Evolutionary conservation across 306 rosid species (phyloP).

Genomic region (Cicer pinnatifidum): DNA sequence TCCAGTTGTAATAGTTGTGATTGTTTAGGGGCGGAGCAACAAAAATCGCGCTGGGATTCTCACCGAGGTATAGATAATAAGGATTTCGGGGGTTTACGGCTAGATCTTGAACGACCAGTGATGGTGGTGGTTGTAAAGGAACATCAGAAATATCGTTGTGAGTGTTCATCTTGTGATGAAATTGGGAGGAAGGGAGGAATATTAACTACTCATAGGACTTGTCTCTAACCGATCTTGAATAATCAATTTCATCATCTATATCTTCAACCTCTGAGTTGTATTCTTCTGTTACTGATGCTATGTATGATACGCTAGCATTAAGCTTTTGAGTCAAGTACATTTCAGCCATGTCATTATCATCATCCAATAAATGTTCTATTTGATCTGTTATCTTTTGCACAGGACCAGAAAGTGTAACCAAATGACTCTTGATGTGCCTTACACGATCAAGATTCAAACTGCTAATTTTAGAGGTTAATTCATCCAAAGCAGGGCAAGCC

Average conservation of each 20-base stretch:
- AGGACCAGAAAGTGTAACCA: slow-evolving; percentile 76
- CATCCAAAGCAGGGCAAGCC: slow-evolving; percentile 89
- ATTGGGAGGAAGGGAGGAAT: too few relatives aligned
- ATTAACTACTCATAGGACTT: too few relatives aligned
- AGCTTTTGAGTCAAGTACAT: slow-evolving; percentile 82
- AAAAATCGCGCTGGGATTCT: too few relatives aligned
- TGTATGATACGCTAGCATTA: slow-evolving; percentile 46
- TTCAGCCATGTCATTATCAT: slow-evolving; percentile 87
- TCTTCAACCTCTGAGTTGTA: slow-evolving; percentile 44
- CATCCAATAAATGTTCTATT: slow-evolving; percentile 76
- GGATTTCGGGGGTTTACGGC: too few relatives aligned
- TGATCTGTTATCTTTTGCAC: slow-evolving; percentile 56
- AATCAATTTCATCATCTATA: slow-evolving; percentile 42
- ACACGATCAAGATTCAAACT: slow-evolving; percentile 81
- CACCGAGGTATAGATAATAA: too few relatives aligned
- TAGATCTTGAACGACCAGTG: too few relatives aligned
- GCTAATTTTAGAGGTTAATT: slow-evolving; percentile 72
- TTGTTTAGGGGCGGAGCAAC: too few relatives aligned
- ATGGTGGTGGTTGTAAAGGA: too few relatives aligned
- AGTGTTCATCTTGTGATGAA: too few relatives aligned
- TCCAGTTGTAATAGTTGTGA: too few relatives aligned
- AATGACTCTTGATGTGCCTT: slow-evolving; percentile 80
- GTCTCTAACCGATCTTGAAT: too few relatives aligned
- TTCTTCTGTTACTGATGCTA: slow-evolving; percentile 36
- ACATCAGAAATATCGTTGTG: too few relatives aligned